A percentile compares a stretch with the other conserved stretches of the same genome.
Evolutionary conservation across 371 early-diverging fungal species (phyloP).

Genomic region (Mortierella sp.): DNA sequence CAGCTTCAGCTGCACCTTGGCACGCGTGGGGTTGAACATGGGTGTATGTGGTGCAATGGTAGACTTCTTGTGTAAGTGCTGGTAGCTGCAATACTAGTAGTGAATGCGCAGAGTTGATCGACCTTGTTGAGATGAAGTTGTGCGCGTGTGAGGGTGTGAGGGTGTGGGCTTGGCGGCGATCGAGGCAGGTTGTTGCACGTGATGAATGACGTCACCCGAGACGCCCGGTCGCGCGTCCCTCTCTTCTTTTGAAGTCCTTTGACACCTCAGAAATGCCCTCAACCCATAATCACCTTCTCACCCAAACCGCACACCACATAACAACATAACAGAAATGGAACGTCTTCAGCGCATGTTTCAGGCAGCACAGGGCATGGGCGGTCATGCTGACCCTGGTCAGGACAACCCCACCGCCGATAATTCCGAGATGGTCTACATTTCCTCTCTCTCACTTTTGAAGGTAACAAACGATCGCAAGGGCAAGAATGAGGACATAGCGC

Average conservation of each 20-base stretch:
- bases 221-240: constrained; percentile 1
- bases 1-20: constrained; percentile 91
- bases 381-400: constrained; percentile 76
- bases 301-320: not conserved
- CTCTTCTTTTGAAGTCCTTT: not conserved
- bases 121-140: too few relatives aligned
- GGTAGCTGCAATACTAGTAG: too few relatives aligned
- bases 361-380: constrained; percentile 65
- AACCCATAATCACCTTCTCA: not conserved
- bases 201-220: constrained; percentile 7
- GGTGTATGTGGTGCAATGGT: constrained; percentile 3
- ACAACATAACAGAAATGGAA: constrained; percentile 61
- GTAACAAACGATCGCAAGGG: constrained; percentile 62
- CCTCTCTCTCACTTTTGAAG: constrained; percentile 98
- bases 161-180: not conserved
- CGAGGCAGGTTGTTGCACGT: not conserved
- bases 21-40: constrained; percentile 70
- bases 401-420: constrained; percentile 96
- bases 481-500: too few relatives aligned
- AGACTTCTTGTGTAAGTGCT: too few relatives aligned
- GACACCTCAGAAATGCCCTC: too few relatives aligned
- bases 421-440: constrained; percentile 99
- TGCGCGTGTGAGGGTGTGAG: too few relatives aligned
- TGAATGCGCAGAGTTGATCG: too few relatives aligned
- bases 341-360: constrained; percentile 80